Percentiles rank a stretch among this genome's conserved stretches.
phyloP scores from a whole-genome alignment of 345 rosid genomes.

The Heritiera littoralis region DNA sequence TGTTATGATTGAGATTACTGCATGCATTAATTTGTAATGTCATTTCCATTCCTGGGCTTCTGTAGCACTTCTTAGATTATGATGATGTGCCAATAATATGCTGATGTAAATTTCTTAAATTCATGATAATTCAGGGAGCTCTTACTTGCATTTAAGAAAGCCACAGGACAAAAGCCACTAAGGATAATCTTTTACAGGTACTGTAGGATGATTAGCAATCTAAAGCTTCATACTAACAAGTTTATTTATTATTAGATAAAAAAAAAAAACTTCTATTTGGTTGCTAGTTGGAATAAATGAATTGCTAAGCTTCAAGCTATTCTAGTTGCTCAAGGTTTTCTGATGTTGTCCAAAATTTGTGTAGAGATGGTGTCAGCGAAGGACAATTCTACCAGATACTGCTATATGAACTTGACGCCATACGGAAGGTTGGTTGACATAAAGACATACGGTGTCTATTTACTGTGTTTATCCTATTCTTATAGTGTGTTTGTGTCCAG shows the following conservation, averaged over 20 bases:
- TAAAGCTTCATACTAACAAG: not conserved
- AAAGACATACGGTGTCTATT: not conserved
- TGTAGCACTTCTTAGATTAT: not conserved
- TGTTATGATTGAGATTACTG: not conserved
- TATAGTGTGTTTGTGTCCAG: constrained; percentile 19
- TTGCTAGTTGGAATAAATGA: not conserved
- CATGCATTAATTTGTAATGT: not conserved
- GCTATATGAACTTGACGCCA: constrained; percentile 46
- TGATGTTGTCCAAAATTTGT: not conserved
- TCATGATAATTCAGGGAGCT: constrained; percentile 34
- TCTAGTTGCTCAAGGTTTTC: not conserved
- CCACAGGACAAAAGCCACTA: constrained; percentile 45
- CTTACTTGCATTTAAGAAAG: constrained; percentile 39
- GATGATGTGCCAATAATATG: not conserved
- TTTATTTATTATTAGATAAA: not conserved
- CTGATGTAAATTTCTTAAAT: not conserved
- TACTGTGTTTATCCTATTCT: constrained; percentile 15
- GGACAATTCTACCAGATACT: constrained; percentile 51
- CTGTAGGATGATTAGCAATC: not conserved
- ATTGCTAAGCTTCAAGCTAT: not conserved
- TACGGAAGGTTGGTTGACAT: constrained; percentile 39
- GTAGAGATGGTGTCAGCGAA: constrained; percentile 51
- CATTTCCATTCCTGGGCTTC: not conserved
- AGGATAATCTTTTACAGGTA: constrained; percentile 48
- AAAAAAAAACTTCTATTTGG: not conserved